Base-by-base conservation (phyloP, 305 asterid genomes). In the Salvia sclarea region DNA sequence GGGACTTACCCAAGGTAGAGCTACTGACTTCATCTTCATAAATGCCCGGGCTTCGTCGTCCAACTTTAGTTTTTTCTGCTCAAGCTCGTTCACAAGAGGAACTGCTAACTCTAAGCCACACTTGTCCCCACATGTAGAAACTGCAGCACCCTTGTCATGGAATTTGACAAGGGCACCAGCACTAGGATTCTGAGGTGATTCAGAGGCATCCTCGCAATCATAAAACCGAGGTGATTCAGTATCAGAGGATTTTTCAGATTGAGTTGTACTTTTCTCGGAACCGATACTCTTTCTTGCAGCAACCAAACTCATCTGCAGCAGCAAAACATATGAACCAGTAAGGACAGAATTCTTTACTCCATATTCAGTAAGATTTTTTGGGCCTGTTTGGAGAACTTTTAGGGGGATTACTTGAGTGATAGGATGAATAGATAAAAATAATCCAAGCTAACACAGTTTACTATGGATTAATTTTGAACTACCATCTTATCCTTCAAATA, bases 241-340 rank as follows among this genome's bases (percentile, higher is more conserved):
- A 40, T 75, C 81, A 35, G 72, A 70, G 22, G 43, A 12, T 68
- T 75, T 78, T 67, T 75, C 76, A 53, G 76, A 70, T 77, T 49
- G 86, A 61, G 64, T 28, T 21, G 50, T 48, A 41, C 74, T 52
- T 57, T 77, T 79, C 68, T 79, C 89, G 6, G 79, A 43, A 61
- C 59, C 76, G 53, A 84, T 85, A 79, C 79, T 83, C 77, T 60
- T 80, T 85, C 79, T 81, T 13, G 95, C 88, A 31, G 90, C 86
- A 69, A 83, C 91, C 76, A 92, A 75, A 75, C 79, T 89, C 84
- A 54, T 78, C 98, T 92, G 91, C 80, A 75, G 59, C 64, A 45
- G 33, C 40, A 64, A 60, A 53, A 33, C 11, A 8, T 28, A 22
- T n/a, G 28, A 50, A 18, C 38, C 13, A 21, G 18, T 0, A 50